Base-by-base conservation (phyloP, 2,329 filamentous ascomycete species). In the Domatiomyces globalis region DNA sequence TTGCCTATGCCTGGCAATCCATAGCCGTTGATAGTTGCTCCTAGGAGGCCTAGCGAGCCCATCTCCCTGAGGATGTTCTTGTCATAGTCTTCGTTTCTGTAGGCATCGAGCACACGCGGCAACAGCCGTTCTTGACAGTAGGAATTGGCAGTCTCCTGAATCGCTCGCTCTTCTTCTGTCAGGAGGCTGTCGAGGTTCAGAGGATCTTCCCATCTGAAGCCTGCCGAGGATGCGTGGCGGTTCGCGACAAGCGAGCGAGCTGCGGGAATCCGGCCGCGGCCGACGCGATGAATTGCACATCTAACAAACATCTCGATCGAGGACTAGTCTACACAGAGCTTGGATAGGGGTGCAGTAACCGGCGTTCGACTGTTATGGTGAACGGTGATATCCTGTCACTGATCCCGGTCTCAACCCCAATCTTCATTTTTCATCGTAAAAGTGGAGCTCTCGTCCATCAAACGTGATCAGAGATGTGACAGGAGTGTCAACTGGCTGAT, bases 191-290 rank as follows among this genome's bases (percentile, higher is more conserved):
- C 81, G 36, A 83, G 75, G 22, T 76, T 77, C 53, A 98, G 73
- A 18, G 92, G 89, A 65, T 98, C 92, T 66, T 92, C 79, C 90
- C 92, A 98, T 67, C 94, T 81, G 67, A 95, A 96, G 25, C 65
- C 62, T 9, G 66, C 65, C 6, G 57, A 52, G 17, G 53, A 54
- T 36, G 57, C 58, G 51, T 58, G 49, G 51, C 60, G 48, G 39
- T 56, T 53, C 39, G 20, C 51, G 15, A 52, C 19, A 19, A 48
- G 9, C 18, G 10, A 36, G 18, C 25, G 46, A n/a, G 50, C 17
- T 4, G 47, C 6, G 20, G 47, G 47, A 29, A 50, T 42, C 49
- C 39, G 51, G 45, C 48, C 52, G 20, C 55, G 53, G 17, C 51
- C 51, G 48, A 52, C 52, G 48, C 56, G 54, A 54, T 54, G 57